Base-by-base conservation (phyloP, 73 alveolate species). In the Paramecium sexaurelia region DNA sequence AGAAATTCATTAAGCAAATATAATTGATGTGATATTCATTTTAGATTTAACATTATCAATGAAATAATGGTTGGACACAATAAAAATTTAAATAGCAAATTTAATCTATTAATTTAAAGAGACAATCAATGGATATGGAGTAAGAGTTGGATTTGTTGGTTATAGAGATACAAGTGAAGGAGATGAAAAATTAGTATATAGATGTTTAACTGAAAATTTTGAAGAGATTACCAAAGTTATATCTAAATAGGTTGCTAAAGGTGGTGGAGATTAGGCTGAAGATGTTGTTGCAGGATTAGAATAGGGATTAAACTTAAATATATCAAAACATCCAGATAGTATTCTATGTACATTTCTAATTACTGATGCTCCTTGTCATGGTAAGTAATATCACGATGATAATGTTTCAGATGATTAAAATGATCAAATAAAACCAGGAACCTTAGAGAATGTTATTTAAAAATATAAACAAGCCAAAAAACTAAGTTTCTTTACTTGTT, bases 221-320 rank as follows among this genome's bases (percentile, higher is more conserved):
- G 43, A 37, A 11, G 51, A 55, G 19, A 37, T 56, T 13, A 32
- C 17, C n/a, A 37, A 26, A 40, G 67, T 85, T 71, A 32, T 85
- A 0, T 26, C 32, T 5, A 26, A 85, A 13, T 47, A 55, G 22
- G 17, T 15, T 17, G 93, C 93, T 22, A 0, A 55, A 55, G 93
- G 93, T 2, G 93, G 93, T 5, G 93, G 93, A 2, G 93, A 85
- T 85, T 43, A 20, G 10, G 93, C 93, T 17, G 93, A 85, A 85
- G 93, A 85, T 85, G 19, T 85, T 26, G 56, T 85, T 55, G 82
- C 90, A 2, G 93, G 67, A 29, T 75, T 85, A 1, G 29, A 85
- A 32, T 17, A 55, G 20, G 89, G 57, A 41, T 29, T 26, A 26
- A 56, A 66, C 6, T 85, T 55, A 35, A 56, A 55, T 35, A 55